Evolutionary conservation across 139 green algal genomes (phyloP).

Genomic region (Gonium pectorale): DNA sequence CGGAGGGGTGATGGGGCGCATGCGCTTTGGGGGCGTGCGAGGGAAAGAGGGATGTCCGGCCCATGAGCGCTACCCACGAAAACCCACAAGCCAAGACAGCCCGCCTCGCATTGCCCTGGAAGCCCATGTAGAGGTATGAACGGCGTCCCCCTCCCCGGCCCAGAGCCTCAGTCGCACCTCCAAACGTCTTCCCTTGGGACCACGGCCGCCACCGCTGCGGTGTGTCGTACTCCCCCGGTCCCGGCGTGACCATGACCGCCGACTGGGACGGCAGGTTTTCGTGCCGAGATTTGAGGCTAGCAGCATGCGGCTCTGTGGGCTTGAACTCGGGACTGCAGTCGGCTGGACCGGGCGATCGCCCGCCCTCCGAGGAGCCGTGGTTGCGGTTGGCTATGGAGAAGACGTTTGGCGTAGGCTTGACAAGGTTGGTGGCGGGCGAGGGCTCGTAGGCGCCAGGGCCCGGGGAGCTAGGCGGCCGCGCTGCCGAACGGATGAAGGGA

Average conservation of each 20-base stretch:
- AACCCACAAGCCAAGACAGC: too few relatives aligned
- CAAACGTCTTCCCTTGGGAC: conserved; percentile 37
- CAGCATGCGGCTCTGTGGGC: conserved; percentile 1
- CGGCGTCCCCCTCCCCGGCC: background rate
- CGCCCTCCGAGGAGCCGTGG: background rate
- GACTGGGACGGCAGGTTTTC: too few relatives aligned
- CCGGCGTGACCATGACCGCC: background rate
- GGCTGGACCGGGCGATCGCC: conserved; percentile 15
- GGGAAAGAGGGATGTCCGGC: too few relatives aligned
- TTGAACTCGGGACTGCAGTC: conserved; percentile 33
- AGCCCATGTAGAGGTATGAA: too few relatives aligned
- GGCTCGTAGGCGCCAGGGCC: conserved; percentile 45
- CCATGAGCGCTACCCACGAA: too few relatives aligned
- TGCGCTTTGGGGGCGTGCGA: too few relatives aligned
- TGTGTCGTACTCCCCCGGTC: conserved; percentile 24
- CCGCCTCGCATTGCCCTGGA: too few relatives aligned
- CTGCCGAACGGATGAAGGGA: background rate
- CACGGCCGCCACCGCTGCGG: background rate
- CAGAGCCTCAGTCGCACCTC: conserved; percentile 5
- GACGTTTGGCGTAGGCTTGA: background rate
- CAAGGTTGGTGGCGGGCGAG: background rate
- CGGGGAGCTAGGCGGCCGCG: background rate
- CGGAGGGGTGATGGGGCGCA: too few relatives aligned
- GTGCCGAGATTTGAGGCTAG: conserved; percentile 35
- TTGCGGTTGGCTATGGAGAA: background rate